A percentile compares a stretch with the other conserved stretches of the same genome.
Conservation (phyloP, 805 yeast species). For the Metschnikowia bowlesiae region DNA sequence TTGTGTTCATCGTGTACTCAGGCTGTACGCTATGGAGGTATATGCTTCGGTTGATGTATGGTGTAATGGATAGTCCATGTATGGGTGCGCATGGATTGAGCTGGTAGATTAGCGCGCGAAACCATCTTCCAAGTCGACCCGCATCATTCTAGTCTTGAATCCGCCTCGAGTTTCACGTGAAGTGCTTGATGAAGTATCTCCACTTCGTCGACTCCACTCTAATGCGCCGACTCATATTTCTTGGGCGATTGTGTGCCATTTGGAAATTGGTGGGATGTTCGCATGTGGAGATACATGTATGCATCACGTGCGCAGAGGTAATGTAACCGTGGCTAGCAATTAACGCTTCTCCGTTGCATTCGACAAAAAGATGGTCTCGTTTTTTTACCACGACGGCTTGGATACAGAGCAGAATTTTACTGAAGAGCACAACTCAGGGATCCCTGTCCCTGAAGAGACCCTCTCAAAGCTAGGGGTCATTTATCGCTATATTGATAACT, state of each 20-base stretch:
- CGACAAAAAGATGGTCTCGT: constrained; percentile 28
- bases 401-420: constrained; percentile 55
- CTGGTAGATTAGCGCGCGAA: neutral
- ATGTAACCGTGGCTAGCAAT: neutral
- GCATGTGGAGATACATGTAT: neutral
- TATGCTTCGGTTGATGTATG: neutral
- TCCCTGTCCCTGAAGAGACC: constrained; percentile 43
- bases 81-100: neutral
- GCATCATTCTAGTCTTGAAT: too few relatives aligned
- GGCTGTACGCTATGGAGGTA: neutral
- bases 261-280: neutral
- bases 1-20: neutral
- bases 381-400: constrained; percentile 63
- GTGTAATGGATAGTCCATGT: neutral
- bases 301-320: constrained; percentile 3
- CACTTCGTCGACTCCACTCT: too few relatives aligned
- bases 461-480: constrained; percentile 64
- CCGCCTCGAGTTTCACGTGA: too few relatives aligned
- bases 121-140: neutral
- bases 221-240: too few relatives aligned
- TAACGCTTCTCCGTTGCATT: neutral
- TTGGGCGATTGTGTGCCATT: too few relatives aligned
- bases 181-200: too few relatives aligned
- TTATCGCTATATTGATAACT: constrained; percentile 48
- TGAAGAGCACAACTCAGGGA: constrained; percentile 70